Conservation (phyloP, 345 rosid species). For the Pistacia vera region DNA sequence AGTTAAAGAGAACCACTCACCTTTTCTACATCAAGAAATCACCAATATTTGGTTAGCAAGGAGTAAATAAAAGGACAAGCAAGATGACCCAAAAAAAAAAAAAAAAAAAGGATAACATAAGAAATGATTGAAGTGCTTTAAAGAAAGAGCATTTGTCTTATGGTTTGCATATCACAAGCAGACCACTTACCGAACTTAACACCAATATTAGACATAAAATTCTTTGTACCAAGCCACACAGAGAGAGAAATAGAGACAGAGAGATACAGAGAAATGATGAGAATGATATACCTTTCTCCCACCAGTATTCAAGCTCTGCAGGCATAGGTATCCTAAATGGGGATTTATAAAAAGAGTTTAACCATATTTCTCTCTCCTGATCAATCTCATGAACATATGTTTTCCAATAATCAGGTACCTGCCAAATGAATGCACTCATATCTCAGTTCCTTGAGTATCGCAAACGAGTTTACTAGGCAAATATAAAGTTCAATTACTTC, state of each 20-base stretch:
- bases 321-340: conserved; percentile 96
- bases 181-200: not conserved
- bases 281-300: conserved; percentile 60
- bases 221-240: not conserved
- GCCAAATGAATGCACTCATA: conserved; percentile 24
- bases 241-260: not conserved
- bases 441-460: conserved; percentile 16
- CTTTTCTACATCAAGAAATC: not conserved
- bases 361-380: conserved; percentile 92
- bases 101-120: not conserved
- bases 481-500: conserved; percentile 47
- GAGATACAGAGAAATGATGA: not conserved
- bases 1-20: not conserved
- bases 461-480: conserved; percentile 7
- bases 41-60: not conserved
- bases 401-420: conserved; percentile 98
- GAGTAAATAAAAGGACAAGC: not conserved
- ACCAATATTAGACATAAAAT: not conserved
- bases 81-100: not conserved
- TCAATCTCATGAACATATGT: conserved; percentile 83
- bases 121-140: not conserved
- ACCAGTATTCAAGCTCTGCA: conserved; percentile 92
- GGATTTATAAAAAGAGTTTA: conserved; percentile 91
- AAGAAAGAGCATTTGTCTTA: not conserved
- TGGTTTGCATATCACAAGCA: conserved; percentile 2